phyloP scores from a whole-genome alignment of 2,329 filamentous ascomycete genomes.

The Diplodia seriata region DNA sequence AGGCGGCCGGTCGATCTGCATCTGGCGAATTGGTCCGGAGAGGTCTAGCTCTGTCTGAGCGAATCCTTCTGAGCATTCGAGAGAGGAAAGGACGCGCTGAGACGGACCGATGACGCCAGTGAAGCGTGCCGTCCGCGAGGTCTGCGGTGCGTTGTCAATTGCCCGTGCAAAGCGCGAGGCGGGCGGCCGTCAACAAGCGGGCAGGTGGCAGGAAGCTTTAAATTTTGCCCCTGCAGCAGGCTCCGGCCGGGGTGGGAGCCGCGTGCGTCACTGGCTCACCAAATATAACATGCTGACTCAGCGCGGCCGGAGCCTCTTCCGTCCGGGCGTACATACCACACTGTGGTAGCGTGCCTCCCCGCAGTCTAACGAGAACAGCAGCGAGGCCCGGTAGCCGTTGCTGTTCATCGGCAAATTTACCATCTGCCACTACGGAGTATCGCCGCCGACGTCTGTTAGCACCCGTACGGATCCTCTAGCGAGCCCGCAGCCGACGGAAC shows the following conservation, averaged over 20 bases:
- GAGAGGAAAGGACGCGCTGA: background rate
- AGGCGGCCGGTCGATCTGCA: background rate
- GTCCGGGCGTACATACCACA: no score
- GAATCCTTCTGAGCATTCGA: background rate
- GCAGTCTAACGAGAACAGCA: background rate
- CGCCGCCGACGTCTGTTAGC: background rate
- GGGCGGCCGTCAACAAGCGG: background rate
- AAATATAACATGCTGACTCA: background rate
- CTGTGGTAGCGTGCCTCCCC: background rate
- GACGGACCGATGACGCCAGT: background rate
- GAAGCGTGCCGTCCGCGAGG: background rate
- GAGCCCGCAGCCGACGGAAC: background rate
- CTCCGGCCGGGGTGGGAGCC: background rate
- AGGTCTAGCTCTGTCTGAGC: background rate
- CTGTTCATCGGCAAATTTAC: background rate
- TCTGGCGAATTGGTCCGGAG: background rate
- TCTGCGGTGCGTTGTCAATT: background rate
- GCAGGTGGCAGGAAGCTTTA: no score
- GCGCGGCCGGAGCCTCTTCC: background rate
- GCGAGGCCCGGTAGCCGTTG: background rate
- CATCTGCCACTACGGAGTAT: background rate
- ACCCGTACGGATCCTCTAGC: background rate
- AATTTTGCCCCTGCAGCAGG: background rate
- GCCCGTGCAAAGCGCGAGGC: background rate
- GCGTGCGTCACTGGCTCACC: constrained; percentile 15